phyloP scores from a whole-genome alignment of 1,139 yeast species.

The Blastobotrys arbuscula region DNA sequence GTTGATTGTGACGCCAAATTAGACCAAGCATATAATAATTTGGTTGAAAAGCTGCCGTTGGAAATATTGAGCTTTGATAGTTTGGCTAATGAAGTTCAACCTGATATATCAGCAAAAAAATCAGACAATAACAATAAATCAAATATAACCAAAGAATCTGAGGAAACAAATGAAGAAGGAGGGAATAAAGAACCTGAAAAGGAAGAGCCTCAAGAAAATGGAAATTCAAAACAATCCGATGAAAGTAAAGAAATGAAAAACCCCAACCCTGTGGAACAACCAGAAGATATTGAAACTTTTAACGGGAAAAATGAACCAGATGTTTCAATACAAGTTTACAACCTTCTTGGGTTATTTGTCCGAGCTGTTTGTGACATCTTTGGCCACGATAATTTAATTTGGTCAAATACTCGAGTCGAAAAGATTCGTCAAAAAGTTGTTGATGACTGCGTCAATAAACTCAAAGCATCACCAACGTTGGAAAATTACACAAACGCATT shows the following conservation, averaged over 20 bases:
- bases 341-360: conserved; percentile 6
- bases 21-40: conserved; percentile 3
- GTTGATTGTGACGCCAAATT: background rate
- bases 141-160: background rate
- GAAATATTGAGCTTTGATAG: background rate
- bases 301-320: background rate
- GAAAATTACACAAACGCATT: background rate
- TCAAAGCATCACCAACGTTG: background rate
- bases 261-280: background rate
- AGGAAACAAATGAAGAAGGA: background rate
- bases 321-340: conserved; percentile 9
- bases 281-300: too few species aligned
- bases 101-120: background rate
- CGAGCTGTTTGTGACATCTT: conserved; percentile 9
- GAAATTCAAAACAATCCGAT: background rate
- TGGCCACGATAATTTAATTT: conserved; percentile 21
- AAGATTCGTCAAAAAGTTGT: conserved; percentile 13
- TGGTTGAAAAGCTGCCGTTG: conserved; percentile 6
- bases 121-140: too few species aligned
- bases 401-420: conserved; percentile 14
- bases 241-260: background rate
- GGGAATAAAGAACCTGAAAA: background rate
- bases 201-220: background rate
- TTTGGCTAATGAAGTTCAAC: background rate
- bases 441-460: background rate